These are phyloP conservation scores for Hortiboletus flavorubellus DNA, from an alignment of 768 basidiomycete species.

Conservation along the genomic window DNA sequence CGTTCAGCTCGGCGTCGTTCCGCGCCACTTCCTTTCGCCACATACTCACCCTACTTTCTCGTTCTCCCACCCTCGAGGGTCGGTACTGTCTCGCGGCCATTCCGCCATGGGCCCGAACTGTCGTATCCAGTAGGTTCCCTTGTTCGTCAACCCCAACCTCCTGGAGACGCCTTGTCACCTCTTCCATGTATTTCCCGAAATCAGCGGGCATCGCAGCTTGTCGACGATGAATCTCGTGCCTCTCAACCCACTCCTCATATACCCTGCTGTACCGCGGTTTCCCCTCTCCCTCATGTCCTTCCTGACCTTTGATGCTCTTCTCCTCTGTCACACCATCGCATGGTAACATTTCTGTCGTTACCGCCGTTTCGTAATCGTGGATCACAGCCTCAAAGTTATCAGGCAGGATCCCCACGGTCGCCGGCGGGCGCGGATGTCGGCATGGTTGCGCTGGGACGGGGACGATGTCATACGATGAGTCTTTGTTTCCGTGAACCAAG, in stretches of 20 bases:
- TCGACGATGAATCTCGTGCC: conserved; percentile 23
- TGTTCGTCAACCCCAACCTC: conserved; percentile 31
- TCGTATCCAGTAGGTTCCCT: conserved; percentile 20
- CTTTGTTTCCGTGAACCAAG: conserved; percentile 14
- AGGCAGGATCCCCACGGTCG: conserved; percentile 29
- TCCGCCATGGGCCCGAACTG: conserved; percentile 12
- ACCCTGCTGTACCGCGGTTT: conserved; percentile 26
- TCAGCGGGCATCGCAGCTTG: conserved; percentile 9
- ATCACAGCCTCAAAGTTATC: conserved; percentile 26
- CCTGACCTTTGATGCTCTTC: conserved; percentile 12
- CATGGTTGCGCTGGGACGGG: conserved; percentile 14
- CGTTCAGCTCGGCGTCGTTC: conserved; percentile 26
- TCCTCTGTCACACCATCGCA: conserved; percentile 15
- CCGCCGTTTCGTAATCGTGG: conserved; percentile 21
- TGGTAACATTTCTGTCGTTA: conserved; percentile 23
- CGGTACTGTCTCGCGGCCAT: conserved; percentile 1
- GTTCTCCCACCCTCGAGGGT: conserved; percentile 14
- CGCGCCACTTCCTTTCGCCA: conserved; percentile 56
- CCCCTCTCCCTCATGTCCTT: conserved; percentile 1
- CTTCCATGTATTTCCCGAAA: conserved; percentile 26
- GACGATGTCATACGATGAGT: conserved; percentile 32
- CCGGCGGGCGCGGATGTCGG: conserved; percentile 30
- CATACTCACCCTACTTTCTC: conserved; percentile 41
- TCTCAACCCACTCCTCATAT: conserved; percentile 34
- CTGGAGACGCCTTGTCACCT: conserved; percentile 37